phyloP scores from a whole-genome alignment of 306 rosid genomes.

The Trichosanthes cucumerina region DNA sequence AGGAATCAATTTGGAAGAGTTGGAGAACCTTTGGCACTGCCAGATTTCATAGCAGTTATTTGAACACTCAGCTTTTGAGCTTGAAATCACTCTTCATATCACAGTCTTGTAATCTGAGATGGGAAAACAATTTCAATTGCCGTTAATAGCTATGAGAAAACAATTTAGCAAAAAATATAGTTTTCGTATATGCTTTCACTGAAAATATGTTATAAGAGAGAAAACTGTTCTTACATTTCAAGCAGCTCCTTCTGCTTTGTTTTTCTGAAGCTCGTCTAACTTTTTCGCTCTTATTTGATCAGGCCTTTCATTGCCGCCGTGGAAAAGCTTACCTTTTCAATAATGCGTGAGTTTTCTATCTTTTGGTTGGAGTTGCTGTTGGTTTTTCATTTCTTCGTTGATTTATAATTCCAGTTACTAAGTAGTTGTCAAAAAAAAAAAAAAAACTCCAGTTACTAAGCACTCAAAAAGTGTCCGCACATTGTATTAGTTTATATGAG shows the following conservation, averaged over 20 bases:
- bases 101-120: neutral
- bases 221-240: neutral
- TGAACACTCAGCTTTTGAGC: neutral
- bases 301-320: conserved; percentile 59
- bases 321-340: conserved; percentile 84
- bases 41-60: neutral
- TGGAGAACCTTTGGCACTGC: neutral
- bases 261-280: neutral
- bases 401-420: neutral
- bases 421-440: no score
- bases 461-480: neutral
- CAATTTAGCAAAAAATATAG: neutral
- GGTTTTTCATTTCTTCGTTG: neutral
- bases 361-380: neutral
- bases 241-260: neutral
- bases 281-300: conserved; percentile 13
- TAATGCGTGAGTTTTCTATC: conserved; percentile 49
- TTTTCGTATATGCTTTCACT: neutral
- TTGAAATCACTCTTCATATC: neutral
- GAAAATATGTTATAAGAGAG: neutral
- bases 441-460: neutral
- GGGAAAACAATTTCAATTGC: neutral
- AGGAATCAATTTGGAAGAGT: neutral
- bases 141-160: neutral
- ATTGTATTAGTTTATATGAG: neutral